Evolutionary conservation across 495 filamentous ascomycete genomes (phyloP).

Genomic region (Sordaria brevicollis): DNA sequence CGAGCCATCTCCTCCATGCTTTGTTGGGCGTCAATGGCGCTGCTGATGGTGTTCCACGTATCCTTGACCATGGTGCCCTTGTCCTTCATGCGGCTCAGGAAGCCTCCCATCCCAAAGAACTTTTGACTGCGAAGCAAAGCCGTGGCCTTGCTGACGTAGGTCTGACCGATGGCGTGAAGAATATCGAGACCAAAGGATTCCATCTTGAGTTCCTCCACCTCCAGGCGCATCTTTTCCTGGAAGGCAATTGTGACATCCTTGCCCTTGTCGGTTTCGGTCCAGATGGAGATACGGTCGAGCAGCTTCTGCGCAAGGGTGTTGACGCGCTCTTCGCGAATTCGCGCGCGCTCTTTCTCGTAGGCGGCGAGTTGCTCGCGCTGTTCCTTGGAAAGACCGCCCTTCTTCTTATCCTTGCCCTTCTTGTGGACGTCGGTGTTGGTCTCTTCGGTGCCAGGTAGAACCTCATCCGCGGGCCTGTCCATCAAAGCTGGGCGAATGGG

Average conservation of each 20-base stretch:
- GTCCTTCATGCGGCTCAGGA: constrained; percentile 88
- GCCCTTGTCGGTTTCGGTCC: constrained; percentile 94
- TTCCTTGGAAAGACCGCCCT: constrained; percentile 73
- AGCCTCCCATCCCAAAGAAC: constrained; percentile 90
- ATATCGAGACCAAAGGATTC: constrained; percentile 97
- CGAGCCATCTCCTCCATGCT: constrained; percentile 99
- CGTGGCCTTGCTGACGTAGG: constrained; percentile 78
- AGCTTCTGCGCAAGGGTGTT: constrained; percentile 75
- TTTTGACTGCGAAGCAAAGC: constrained; percentile 90
- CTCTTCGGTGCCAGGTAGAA: constrained; percentile 56
- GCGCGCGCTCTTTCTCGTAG: constrained; percentile 76
- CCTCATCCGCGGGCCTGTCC: constrained; percentile 85
- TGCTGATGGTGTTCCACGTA: constrained; percentile 94
- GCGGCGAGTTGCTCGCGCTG: constrained; percentile 82
- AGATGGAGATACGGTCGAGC: constrained; percentile 81
- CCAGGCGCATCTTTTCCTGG: constrained; percentile 83
- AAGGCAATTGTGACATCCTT: constrained; percentile 78
- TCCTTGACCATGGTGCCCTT: constrained; percentile 95
- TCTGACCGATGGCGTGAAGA: constrained; percentile 84
- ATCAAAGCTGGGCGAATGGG: constrained; percentile 75
- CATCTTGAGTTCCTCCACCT: constrained; percentile 98
- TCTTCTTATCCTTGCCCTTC: constrained; percentile 61
- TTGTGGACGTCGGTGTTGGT: constrained; percentile 62
- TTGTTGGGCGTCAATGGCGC: constrained; percentile 95
- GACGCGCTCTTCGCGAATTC: constrained; percentile 83